phyloP scores from a whole-genome alignment of 2,329 filamentous ascomycete species.

The Colletotrichum sidae region DNA sequence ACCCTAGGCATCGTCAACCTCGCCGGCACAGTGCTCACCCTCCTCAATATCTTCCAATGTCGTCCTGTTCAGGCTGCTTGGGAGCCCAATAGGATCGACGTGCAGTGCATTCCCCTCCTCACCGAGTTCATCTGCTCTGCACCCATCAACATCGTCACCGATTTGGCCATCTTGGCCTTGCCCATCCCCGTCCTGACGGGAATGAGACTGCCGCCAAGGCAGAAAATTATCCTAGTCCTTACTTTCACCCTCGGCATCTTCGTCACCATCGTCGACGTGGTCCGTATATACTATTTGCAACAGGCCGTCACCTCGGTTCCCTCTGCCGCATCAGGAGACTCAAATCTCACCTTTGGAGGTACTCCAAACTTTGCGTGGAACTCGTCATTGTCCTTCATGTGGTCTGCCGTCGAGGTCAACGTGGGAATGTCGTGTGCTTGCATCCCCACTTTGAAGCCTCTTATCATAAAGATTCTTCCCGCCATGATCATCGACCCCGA shows the following conservation, averaged over 20 bases:
- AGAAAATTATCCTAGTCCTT: conserved; percentile 87
- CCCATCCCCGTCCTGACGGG: conserved; percentile 89
- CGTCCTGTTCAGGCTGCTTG: conserved; percentile 79
- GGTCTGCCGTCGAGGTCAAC: conserved; percentile 93
- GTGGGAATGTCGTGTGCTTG: conserved; percentile 91
- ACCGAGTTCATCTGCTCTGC: conserved; percentile 79
- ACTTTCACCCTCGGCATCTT: conserved; percentile 91
- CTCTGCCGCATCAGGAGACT: conserved; percentile 49
- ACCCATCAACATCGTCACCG: conserved; percentile 91
- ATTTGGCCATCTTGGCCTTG: conserved; percentile 86
- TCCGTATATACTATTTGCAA: conserved; percentile 91
- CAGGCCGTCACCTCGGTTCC: conserved; percentile 67
- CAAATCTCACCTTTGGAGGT: conserved; percentile 61
- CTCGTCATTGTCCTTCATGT: conserved; percentile 88
- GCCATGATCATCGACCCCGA: conserved; percentile 66
- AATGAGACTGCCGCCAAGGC: conserved; percentile 85
- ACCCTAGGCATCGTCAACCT: conserved; percentile 83
- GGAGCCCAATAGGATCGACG: conserved; percentile 49
- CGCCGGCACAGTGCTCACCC: conserved; percentile 81
- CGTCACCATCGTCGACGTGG: conserved; percentile 86
- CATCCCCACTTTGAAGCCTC: conserved; percentile 90
- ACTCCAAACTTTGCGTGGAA: conserved; percentile 74
- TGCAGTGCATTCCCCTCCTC: conserved; percentile 66
- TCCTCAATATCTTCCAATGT: conserved; percentile 92
- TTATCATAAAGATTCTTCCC: conserved; percentile 75